A percentile compares a stretch with the other conserved stretches of the same genome.
Evolutionary conservation across 1,284 basidiomycete species (phyloP).

Genomic region (Microbotryum silenes-acaulis): DNA sequence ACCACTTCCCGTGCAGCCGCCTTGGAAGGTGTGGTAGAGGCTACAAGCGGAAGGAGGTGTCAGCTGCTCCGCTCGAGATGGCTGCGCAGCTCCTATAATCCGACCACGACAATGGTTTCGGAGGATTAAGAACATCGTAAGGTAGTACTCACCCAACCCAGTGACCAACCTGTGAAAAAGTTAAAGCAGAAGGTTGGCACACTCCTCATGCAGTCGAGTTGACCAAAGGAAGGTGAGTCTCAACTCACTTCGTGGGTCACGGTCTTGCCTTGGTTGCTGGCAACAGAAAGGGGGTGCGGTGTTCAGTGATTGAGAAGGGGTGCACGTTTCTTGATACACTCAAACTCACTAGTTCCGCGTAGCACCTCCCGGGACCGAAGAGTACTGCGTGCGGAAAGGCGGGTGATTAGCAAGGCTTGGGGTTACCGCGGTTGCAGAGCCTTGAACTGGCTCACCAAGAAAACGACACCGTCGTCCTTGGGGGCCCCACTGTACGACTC

Average conservation of each 20-base stretch:
- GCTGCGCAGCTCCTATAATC: background rate
- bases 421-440: no score
- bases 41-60: conserved; percentile 40
- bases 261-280: conserved; percentile 48
- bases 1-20: conserved; percentile 49
- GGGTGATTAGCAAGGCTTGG: no score
- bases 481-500: conserved; percentile 39
- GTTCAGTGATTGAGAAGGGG: no score
- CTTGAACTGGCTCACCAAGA: no score
- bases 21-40: conserved; percentile 55
- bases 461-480: background rate
- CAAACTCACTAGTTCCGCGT: conserved; percentile 41
- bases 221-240: no score
- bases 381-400: conserved; percentile 39
- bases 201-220: no score
- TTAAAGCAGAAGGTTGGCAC: no score
- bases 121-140: background rate
- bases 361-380: conserved; percentile 49
- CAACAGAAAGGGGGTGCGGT: no score
- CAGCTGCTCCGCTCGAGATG: conserved; percentile 1
- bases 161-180: conserved; percentile 44
- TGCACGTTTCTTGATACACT: no score
- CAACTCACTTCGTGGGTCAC: conserved; percentile 47
- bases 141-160: conserved; percentile 39
- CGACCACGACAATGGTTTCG: background rate